Conservation (phyloP, 306 rosid species). For the Hylodesmum podocarpum region DNA sequence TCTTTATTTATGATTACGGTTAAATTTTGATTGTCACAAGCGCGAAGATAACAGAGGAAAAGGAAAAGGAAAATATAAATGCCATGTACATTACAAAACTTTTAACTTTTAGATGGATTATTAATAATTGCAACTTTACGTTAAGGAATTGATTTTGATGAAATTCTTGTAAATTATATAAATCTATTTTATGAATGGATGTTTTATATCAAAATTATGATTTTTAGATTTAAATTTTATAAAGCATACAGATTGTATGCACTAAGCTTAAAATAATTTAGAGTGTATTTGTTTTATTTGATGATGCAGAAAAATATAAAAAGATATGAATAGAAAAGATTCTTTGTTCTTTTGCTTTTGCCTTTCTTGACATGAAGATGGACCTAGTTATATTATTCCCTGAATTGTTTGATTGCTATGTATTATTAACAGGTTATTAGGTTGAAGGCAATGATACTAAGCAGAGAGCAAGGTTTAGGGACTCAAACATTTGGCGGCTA, state of each 20-base stretch:
- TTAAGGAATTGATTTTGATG: no score
- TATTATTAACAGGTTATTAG: constrained; percentile 47
- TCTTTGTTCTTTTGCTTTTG: background rate
- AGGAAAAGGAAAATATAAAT: background rate
- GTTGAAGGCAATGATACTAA: constrained; percentile 49
- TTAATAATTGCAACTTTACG: no score
- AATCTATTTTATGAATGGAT: no score
- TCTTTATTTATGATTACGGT: background rate
- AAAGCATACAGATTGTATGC: no score
- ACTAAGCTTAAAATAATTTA: no score
- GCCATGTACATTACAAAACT: no score
- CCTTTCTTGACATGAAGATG: background rate
- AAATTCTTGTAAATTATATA: no score
- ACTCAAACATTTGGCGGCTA: constrained; percentile 48
- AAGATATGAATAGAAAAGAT: background rate
- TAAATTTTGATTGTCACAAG: background rate
- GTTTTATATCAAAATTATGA: background rate
- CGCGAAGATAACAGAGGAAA: background rate
- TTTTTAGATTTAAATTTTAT: background rate
- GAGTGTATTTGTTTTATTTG: background rate
- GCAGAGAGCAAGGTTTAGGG: constrained; percentile 47
- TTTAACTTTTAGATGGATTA: no score
- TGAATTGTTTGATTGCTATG: background rate
- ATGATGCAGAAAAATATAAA: background rate
- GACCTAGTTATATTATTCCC: background rate